Evolutionary conservation across 371 early-diverging fungal genomes (phyloP), one percentile per base, ranked within the genome.

Genomic region (Lichtheimia hyalospora): DNA sequence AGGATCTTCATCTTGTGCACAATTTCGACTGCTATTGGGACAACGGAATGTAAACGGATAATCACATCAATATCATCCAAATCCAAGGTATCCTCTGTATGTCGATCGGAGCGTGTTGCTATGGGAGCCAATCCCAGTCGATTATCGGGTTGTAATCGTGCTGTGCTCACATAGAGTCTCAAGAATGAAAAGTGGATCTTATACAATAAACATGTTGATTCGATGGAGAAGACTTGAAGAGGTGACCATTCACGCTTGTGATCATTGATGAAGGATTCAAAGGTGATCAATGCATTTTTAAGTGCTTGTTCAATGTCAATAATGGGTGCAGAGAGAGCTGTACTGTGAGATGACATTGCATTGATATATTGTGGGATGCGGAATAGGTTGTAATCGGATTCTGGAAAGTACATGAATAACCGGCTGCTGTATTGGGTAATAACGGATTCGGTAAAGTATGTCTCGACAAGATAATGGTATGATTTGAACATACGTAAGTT

Each of bases 241-340:
- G 52, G 42, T 3, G 71, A 49, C 74, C 74, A 73, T 27, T 67
- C 66, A 61, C 77, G 71, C 61, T 69, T 67, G 40, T 80, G 71
- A 44, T 68, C 59, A 41, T 75, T 70, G 60, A 83, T 83, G 57
- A 79, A 81, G 21, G 54, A 61, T 49, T 68, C 57, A 60, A 78
- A 78, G 27, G 58, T 16, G 7, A 57, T 14, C 39, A 73, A 43
- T n/a, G 56, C 54, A 4, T 49, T 42, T 16, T 55, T 52, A 16
- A 66, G 43, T 3, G 59, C 63, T 10, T 51, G 20, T 28, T 59
- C 60, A 3, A 52, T 48, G 20, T 60, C 56, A 12, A 52, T 48
- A 8, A 27, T 43, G 20, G 21, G 20, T 41, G 6, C 34, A n/a
- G 46, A 51, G 3, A 16, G 16, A 10, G 40, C 54, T 48, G 49